phyloP scores from a whole-genome alignment of 2,329 filamentous ascomycete species.

The Paramyrothecium sp. region DNA sequence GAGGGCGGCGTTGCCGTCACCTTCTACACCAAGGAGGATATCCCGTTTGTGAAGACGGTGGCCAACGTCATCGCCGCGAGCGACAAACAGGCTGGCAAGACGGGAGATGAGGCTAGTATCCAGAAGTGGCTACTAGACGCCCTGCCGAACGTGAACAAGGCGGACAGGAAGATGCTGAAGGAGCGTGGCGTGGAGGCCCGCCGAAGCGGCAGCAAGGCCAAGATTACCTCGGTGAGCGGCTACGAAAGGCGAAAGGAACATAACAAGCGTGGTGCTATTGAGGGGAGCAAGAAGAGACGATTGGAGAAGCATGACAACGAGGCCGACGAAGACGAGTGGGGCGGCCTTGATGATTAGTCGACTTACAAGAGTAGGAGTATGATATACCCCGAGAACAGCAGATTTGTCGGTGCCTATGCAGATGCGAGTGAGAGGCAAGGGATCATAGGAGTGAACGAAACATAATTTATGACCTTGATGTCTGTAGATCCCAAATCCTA shows the following conservation, averaged over 20 bases:
- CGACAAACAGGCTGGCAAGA: conserved; percentile 66
- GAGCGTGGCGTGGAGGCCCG: conserved; percentile 77
- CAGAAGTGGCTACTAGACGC: conserved; percentile 87
- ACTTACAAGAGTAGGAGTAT: not conserved
- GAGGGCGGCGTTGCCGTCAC: conserved; percentile 89
- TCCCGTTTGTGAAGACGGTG: conserved; percentile 83
- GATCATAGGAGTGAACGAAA: no score
- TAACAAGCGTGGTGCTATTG: conserved; percentile 62
- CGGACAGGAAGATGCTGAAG: conserved; percentile 80
- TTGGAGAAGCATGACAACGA: conserved; percentile 20
- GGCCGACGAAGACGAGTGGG: conserved; percentile 40
- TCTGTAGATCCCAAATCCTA: not conserved
- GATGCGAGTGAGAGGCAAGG: no score
- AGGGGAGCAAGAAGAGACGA: conserved; percentile 58
- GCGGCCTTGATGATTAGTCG: conserved; percentile 45
- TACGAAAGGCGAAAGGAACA: conserved; percentile 70
- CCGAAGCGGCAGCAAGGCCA: conserved; percentile 43
- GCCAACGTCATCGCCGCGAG: conserved; percentile 88
- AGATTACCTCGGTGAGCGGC: conserved; percentile 81
- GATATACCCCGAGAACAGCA: no score
- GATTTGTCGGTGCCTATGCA: no score
- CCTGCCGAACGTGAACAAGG: conserved; percentile 79
- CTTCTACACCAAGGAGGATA: conserved; percentile 93
- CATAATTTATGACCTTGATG: no score
- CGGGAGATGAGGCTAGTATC: conserved; percentile 56